These are phyloP conservation scores for Colletotrichum gigasporum DNA, from an alignment of 2,329 filamentous ascomycete genomes.

Conservation along the genomic window DNA sequence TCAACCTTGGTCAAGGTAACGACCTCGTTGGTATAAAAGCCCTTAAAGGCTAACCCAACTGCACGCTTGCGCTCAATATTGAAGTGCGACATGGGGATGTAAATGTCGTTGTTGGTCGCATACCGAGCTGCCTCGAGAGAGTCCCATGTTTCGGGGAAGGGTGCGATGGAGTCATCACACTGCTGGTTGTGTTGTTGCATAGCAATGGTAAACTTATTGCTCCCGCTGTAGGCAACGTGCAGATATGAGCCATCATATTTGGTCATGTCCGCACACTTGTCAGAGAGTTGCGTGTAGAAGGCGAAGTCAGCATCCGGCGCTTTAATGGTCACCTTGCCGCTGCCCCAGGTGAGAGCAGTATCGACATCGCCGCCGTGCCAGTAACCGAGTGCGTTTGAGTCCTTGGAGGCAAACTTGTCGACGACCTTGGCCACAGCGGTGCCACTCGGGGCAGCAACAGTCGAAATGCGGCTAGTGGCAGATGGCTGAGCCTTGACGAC, in stretches of 20 bases:
- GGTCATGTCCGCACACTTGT: slow-evolving; percentile 57
- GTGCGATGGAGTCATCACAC: slow-evolving; percentile 64
- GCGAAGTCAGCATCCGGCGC: slow-evolving; percentile 57
- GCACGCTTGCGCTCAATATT: slow-evolving; percentile 64
- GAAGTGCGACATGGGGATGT: slow-evolving; percentile 75
- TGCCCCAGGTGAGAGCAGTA: slow-evolving; percentile 60
- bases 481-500: slow-evolving; percentile 50
- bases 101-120: slow-evolving; percentile 63
- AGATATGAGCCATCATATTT: slow-evolving; percentile 67
- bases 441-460: slow-evolving; percentile 58
- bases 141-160: slow-evolving; percentile 75
- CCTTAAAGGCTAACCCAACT: slow-evolving; percentile 70
- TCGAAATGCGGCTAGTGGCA: slow-evolving; percentile 52
- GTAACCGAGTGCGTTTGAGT: slow-evolving; percentile 68
- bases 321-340: slow-evolving; percentile 57
- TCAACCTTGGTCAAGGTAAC: slow-evolving; percentile 66
- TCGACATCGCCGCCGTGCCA: slow-evolving; percentile 72
- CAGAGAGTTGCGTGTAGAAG: slow-evolving; percentile 66
- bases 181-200: slow-evolving; percentile 73
- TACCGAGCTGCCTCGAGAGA: slow-evolving; percentile 74
- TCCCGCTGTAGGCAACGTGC: slow-evolving; percentile 71
- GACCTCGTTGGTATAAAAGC: slow-evolving; percentile 66
- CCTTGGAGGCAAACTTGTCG: slow-evolving; percentile 64
- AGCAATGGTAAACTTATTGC: slow-evolving; percentile 69
- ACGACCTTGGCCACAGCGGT: slow-evolving; percentile 64